Base-by-base conservation (phyloP, 2,329 filamentous ascomycete genomes). In the Monilinia fructigena region DNA sequence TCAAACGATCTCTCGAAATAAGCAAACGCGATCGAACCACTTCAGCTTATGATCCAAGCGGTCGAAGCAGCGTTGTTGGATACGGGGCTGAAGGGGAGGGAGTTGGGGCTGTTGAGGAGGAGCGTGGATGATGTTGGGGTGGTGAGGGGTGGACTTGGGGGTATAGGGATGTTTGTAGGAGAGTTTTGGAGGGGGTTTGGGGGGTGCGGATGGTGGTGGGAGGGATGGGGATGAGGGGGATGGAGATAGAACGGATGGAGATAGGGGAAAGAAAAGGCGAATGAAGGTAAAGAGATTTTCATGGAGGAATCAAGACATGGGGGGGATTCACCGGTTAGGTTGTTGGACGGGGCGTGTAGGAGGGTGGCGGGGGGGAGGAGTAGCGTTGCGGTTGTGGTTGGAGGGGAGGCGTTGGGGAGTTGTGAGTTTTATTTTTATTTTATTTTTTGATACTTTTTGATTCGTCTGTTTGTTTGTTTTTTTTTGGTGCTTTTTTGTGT, bases 261-360 rank as follows among this genome's bases (percentile, higher is more conserved):
- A 35, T 35, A 35, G 31, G 18, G 53, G 40, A 8, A 14, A 2
- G 23, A 23, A 28, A 28, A 28, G 28, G 28, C 3, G 28, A 28
- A 28, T 3, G 28, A 28, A 4, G 28, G 28, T 3, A 18, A 20
- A 23, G 38, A 50, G 8, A 16, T 65, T 0, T 54, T 54, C 35
- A 61, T 28, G 26, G 55, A 66, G 26, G 55, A 66, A 42, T 35
- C 28, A 2, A 58, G 63, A 7, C 55, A 66, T 42, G 52, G 58
- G 4, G 64, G 64, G 0, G 85, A 89, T 70, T 82, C 86, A 42
- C 87, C 88, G 0, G 86, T 81, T 0, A 81, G 82, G 67, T 73
- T 89, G 12, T 80, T 89, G n/a, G 87, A 90, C 68, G 83, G 87
- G 63, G 86, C 86, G 0, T 86, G 86, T 1, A 78, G 83, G 23